phyloP scores from a whole-genome alignment of 805 yeast species.

The Spathaspora sp. region DNA sequence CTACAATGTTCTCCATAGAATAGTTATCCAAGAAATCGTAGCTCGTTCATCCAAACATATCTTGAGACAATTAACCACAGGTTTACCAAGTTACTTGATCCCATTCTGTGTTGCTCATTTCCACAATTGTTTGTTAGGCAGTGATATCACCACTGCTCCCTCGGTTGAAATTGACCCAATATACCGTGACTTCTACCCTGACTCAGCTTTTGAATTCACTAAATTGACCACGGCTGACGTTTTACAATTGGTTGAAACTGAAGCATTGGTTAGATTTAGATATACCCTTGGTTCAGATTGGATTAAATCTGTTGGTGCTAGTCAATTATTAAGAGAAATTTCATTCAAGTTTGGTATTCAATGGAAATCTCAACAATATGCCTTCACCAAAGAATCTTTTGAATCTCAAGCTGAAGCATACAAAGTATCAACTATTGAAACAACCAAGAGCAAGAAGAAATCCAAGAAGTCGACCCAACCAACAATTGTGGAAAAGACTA shows the following conservation, averaged over 20 bases:
- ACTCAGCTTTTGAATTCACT: slow-evolving; percentile 38
- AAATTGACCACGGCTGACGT: slow-evolving; percentile 46
- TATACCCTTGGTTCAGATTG: slow-evolving; percentile 50
- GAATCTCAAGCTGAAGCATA: slow-evolving; percentile 26
- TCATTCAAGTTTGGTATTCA: slow-evolving; percentile 84
- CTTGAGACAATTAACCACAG: slow-evolving; percentile 45
- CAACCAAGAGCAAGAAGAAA: slow-evolving; percentile 25
- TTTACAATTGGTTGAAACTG: slow-evolving; percentile 40
- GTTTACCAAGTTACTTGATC: slow-evolving; percentile 50
- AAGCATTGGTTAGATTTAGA: slow-evolving; percentile 64
- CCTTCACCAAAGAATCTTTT: slow-evolving; percentile 42
- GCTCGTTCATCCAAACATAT: slow-evolving; percentile 78
- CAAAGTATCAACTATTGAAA: slow-evolving; percentile 11
- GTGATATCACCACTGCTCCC: slow-evolving; percentile 37
- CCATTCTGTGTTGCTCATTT: slow-evolving; percentile 65
- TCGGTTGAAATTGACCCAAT: slow-evolving; percentile 40
- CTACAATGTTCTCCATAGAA: slow-evolving; percentile 43
- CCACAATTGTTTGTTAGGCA: slow-evolving; percentile 68
- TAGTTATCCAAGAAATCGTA: slow-evolving; percentile 65
- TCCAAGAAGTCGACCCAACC: slow-evolving; percentile 24
- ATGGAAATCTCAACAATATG: slow-evolving; percentile 56
- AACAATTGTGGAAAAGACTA: slow-evolving; percentile 8
- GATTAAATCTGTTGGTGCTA: slow-evolving; percentile 31
- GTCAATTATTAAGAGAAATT: slow-evolving; percentile 63
- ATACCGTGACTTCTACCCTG: slow-evolving; percentile 38